Evolutionary conservation across 345 rosid genomes (phyloP), one percentile per base, ranked within the genome.

Genomic region (Brassica nigra): DNA sequence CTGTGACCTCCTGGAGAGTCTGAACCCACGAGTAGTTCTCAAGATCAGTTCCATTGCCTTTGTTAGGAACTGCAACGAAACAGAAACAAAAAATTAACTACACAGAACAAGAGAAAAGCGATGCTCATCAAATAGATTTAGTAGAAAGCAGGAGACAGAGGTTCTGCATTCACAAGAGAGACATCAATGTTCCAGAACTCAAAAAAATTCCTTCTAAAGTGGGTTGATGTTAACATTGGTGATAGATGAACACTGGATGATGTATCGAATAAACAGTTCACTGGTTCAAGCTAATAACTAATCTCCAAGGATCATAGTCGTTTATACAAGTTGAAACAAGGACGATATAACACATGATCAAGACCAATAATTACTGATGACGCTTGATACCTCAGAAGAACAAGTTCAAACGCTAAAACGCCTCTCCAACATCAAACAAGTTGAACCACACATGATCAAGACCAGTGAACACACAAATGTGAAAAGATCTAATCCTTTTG

Each of bases 11-110:
- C 80, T 89, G 93, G 55, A 95, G 88, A 62, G 88, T 84, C 75
- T 95, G 99, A n/a, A 89, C 89, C 99, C 99, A 95, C 7, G 95
- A 93, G 81, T 95, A 90, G 14, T 88, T 86, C 76, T 95, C 97
- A 70, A 95, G 82, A 83, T 95, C 98, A 77, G 86, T 90, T 44
- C 98, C 98, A 78, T 95, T 93, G 23, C 99, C 99, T 63, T 83
- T 82, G 84, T 95, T 95, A 68, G 97, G 98, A 82, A 74, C 99
- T 95, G 90, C 84, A 73, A 10, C 27, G 12, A 68, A 18, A 76
- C 16, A 39, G 4, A 59, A 76, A 76, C 36, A 23, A 18, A 47
- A 58, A 58, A 14, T 81, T 15, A 65, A 57, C 20, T 71, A 42
- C 0, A 65, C 3, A 20, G 27, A 76, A 68, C 63, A 73, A 49